A percentile compares a stretch with the other conserved stretches of the same genome.
phyloP scores from a whole-genome alignment of 1,284 basidiomycete species.

The Tilletia caries region DNA sequence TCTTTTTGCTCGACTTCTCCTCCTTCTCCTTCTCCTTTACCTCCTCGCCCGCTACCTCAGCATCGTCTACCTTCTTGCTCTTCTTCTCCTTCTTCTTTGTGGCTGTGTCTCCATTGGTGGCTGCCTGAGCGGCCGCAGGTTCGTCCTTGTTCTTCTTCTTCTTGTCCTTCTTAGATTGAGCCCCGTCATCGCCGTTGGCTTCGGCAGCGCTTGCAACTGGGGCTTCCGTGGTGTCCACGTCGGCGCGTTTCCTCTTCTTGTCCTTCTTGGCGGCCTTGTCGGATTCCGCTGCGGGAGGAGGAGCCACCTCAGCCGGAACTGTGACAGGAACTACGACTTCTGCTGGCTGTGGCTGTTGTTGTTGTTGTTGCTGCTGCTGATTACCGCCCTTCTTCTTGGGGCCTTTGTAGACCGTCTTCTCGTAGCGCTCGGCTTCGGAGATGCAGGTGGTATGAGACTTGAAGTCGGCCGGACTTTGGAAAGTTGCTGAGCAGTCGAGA shows the following conservation, averaged over 20 bases:
- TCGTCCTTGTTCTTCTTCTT: slow-evolving; percentile 6
- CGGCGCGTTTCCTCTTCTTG: neutral
- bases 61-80: neutral
- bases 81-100: neutral
- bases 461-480: slow-evolving; percentile 45
- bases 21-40: neutral
- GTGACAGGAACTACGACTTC: neutral
- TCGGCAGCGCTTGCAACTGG: too few relatives aligned
- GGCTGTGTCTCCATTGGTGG: neutral
- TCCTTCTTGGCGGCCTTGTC: slow-evolving; percentile 10
- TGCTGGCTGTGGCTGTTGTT: neutral
- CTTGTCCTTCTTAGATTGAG: neutral
- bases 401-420: slow-evolving; percentile 27
- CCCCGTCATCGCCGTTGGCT: neutral
- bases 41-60: neutral
- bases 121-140: neutral
- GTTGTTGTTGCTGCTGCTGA: slow-evolving; percentile 5
- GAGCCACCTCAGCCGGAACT: neutral
- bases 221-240: neutral
- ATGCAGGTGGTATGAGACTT: slow-evolving; percentile 51
- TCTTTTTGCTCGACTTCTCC: too few relatives aligned
- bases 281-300: neutral
- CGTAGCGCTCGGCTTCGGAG: slow-evolving; percentile 52
- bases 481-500: slow-evolving; percentile 48
- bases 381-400: slow-evolving; percentile 12